Conservation (phyloP, 768 basidiomycete species). For the Guyanaporus albipodus region DNA sequence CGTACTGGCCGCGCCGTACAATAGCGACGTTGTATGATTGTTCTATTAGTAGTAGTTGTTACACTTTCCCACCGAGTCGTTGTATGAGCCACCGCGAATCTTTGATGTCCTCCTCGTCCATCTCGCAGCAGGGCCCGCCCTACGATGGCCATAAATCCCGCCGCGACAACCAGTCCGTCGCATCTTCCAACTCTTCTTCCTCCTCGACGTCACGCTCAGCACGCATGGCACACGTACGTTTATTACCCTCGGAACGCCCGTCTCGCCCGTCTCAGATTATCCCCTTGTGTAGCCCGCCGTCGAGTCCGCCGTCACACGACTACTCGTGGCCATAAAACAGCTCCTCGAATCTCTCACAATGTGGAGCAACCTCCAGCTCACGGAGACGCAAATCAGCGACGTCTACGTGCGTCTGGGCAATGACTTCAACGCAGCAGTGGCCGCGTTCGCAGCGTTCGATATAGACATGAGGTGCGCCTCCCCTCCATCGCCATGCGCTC, state of each 20-base stretch:
- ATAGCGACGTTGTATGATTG: conserved; percentile 1
- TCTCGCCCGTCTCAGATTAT: conserved; percentile 4
- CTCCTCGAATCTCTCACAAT: conserved; percentile 85
- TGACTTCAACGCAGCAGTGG: conserved; percentile 92
- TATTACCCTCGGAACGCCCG: not conserved
- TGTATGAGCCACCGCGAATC: conserved; percentile 9
- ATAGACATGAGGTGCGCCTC: conserved; percentile 86
- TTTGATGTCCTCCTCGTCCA: conserved; percentile 21
- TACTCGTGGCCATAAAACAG: conserved; percentile 92
- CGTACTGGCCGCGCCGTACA: conserved; percentile 51
- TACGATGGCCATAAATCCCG: conserved; percentile 41
- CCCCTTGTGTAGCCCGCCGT: conserved; percentile 56
- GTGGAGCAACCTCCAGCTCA: conserved; percentile 73
- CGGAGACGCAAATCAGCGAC: conserved; percentile 86
- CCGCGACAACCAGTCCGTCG: conserved; percentile 50
- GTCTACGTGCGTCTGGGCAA: conserved; percentile 96
- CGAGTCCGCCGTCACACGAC: conserved; percentile 86
- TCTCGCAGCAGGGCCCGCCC: conserved; percentile 14
- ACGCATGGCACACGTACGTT: conserved; percentile 26
- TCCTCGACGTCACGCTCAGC: conserved; percentile 22
- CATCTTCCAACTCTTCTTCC: conserved; percentile 43
- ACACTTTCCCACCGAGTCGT: no score
- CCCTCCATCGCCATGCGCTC: conserved; percentile 21
- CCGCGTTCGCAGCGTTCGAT: conserved; percentile 78
- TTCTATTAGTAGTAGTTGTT: no score